Percentiles rank a stretch among this genome's conserved stretches.
Evolutionary conservation across 2,329 filamentous ascomycete genomes (phyloP).

Genomic region (Elsinoe batatas): DNA sequence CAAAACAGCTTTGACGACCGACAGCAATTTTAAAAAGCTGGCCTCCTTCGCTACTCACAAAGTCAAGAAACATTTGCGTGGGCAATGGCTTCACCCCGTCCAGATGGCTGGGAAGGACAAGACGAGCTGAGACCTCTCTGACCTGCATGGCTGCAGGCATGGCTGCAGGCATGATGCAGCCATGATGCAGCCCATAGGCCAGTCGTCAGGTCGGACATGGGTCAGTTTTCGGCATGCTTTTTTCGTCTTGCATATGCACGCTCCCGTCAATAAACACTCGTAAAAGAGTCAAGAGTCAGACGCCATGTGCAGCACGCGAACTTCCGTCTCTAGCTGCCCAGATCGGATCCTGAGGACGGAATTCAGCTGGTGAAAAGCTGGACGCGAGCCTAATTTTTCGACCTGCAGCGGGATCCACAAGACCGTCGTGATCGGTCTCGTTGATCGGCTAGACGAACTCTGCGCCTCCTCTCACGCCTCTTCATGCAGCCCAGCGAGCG

Average conservation of each 20-base stretch:
- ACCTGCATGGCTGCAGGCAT: not conserved
- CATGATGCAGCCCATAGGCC: not conserved
- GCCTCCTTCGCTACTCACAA: not conserved
- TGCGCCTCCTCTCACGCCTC: not conserved
- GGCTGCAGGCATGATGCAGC: too few species aligned
- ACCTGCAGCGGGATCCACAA: conserved; percentile 11
- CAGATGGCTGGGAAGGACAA: not conserved
- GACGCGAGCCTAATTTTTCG: not conserved
- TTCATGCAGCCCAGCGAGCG: conserved; percentile 2
- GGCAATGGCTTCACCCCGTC: not conserved
- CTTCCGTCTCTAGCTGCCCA: not conserved
- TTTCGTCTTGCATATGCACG: conserved; percentile 9
- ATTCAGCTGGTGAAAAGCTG: not conserved
- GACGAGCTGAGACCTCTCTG: not conserved
- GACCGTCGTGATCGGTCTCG: conserved; percentile 4
- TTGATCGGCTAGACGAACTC: conserved; percentile 9
- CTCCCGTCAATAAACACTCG: conserved; percentile 1
- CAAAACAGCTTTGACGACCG: not conserved
- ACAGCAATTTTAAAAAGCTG: not conserved
- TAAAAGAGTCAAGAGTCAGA: not conserved
- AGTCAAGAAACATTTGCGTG: not conserved
- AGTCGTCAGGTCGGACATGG: not conserved
- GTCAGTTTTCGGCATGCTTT: conserved; percentile 5
- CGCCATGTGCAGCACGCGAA: not conserved
- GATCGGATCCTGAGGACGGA: not conserved